Base-by-base conservation (phyloP, 345 rosid genomes). In the Lumnitzera racemosa region DNA sequence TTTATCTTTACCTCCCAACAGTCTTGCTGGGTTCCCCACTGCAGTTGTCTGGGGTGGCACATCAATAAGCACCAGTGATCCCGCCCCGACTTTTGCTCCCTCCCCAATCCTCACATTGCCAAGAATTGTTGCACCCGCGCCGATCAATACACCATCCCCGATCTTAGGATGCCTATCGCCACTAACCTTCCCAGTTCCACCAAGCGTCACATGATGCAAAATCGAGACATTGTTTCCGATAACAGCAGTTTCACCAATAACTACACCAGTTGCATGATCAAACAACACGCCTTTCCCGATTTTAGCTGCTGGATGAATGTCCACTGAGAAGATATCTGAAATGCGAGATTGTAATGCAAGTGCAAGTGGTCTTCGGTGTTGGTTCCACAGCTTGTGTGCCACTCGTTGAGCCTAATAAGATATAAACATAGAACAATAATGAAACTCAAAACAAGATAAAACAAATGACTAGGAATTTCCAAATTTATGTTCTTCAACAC, bases 201-300 rank as follows among this genome's bases (percentile, higher is more conserved):
- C 99, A 0, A 88, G 95, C 0, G 97, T 94, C 24, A 90, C 97
- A 59, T 88, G 96, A 61, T 94, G 99, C 46, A 90, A 77, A 59
- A 94, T 88, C 0, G 97, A 94, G 43, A 94, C 99, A 41, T 94
- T 94, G 83, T 84, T 88, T 3, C 97, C 99, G 2, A 94, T 66
- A 55, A 90, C 97, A 0, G 97, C 95, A 0, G 99, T 94, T 71
- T 94, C 97, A 3, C 99, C 97, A 0, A 90, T 66, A 10, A 94
- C 99, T 16, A 90, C 91, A 46, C 97, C 96, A 0, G 99, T 94
- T 0, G 99, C 97, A 27, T 94, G 99, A 70, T 90, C 99, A 2
- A 94, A 83, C 69, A 94, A 66, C 61, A 88, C 63, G 2, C 99
- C 99, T 70, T 90, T 87, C 4, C 97, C 96, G 2, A 94, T 88